phyloP scores from a whole-genome alignment of 208 protist genomes.

The Leishmania aethiopica region DNA sequence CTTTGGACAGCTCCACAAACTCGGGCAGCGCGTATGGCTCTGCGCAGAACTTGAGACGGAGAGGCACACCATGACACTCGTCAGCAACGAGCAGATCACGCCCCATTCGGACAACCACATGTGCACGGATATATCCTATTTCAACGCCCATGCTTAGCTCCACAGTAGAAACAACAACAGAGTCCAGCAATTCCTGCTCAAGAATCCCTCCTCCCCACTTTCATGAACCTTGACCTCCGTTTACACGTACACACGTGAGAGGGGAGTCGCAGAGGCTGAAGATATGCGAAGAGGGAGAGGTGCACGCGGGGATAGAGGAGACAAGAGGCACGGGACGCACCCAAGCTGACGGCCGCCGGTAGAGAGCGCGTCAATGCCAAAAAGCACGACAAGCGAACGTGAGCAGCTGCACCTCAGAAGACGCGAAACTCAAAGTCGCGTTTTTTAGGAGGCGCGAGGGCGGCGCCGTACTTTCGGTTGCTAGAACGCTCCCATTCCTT shows the following conservation, averaged over 20 bases:
- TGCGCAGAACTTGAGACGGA: not conserved
- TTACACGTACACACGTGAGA: not conserved
- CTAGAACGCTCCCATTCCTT: constrained; percentile 80
- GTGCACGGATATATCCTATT: not conserved
- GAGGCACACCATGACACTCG: not conserved
- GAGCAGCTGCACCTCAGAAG: constrained; percentile 45
- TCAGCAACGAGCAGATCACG: not conserved
- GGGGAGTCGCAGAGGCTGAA: not conserved
- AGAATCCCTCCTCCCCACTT: not conserved
- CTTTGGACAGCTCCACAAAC: not conserved
- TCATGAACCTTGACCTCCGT: not conserved
- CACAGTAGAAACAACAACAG: not conserved
- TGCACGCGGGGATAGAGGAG: not conserved
- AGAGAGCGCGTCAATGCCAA: not conserved
- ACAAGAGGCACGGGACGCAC: not conserved
- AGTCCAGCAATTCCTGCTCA: not conserved
- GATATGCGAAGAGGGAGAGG: not conserved
- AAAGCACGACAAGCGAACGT: too few relatives aligned
- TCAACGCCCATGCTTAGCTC: not conserved
- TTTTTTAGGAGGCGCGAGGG: constrained; percentile 69
- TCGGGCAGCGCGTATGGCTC: not conserved
- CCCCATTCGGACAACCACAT: not conserved
- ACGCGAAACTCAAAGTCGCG: constrained; percentile 90
- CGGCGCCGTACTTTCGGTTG: constrained; percentile 78
- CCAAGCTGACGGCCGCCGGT: not conserved